phyloP scores from a whole-genome alignment of 257 asterid genomes.

The Solanum tacnaense region DNA sequence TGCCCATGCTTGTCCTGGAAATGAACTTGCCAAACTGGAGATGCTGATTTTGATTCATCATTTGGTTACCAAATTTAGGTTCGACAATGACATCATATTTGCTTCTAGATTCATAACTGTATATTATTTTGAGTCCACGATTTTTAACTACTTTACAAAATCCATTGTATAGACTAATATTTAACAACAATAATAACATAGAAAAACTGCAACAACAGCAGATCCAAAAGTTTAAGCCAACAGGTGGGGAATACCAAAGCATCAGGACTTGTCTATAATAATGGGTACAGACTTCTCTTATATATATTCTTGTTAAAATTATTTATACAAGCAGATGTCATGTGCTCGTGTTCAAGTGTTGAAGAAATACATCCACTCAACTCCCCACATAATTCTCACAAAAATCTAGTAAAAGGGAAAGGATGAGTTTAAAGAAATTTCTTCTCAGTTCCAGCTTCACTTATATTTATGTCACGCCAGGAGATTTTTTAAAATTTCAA shows the following conservation, averaged over 20 bases:
- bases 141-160: not conserved
- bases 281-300: not conserved
- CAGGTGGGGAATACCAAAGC: not conserved
- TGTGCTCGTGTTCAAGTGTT: not conserved
- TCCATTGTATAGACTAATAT: not conserved
- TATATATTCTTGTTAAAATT: too few relatives aligned
- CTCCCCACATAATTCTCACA: not conserved
- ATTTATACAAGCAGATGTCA: not conserved
- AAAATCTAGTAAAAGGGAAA: not conserved
- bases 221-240: not conserved
- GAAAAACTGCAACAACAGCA: not conserved
- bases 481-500: not conserved
- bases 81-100: not conserved
- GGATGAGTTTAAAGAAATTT: not conserved
- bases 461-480: not conserved
- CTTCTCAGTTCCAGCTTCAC: not conserved
- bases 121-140: not conserved
- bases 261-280: not conserved
- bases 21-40: constrained; percentile 81
- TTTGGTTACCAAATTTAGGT: constrained; percentile 62
- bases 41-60: constrained; percentile 63
- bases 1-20: constrained; percentile 83
- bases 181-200: not conserved
- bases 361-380: not conserved
- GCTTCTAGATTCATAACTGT: not conserved